A percentile compares a stretch with the other conserved stretches of the same genome.
Conservation (phyloP, 306 rosid genomes). For the Quercus rubra region DNA sequence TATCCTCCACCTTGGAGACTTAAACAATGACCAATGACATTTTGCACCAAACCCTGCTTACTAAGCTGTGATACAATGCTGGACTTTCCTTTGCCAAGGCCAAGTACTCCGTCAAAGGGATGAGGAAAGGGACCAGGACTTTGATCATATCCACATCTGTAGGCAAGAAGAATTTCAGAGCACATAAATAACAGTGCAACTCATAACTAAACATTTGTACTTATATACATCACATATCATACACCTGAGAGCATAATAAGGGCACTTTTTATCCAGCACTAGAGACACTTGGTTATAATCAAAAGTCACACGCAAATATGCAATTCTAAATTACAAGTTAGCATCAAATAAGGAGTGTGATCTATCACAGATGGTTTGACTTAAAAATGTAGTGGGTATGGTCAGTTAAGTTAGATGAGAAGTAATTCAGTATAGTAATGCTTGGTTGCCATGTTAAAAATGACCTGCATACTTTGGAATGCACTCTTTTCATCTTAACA, state of each 20-base stretch:
- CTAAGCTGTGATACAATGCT: conserved; percentile 76
- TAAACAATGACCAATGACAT: conserved; percentile 85
- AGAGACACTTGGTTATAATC: no score
- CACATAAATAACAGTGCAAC: not conserved
- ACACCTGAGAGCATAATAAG: not conserved
- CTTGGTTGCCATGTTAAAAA: not conserved
- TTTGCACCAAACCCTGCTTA: conserved; percentile 57
- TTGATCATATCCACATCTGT: conserved; percentile 94
- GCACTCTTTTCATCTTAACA: no score
- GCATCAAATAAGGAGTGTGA: not conserved
- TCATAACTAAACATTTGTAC: not conserved
- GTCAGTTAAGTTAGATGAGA: not conserved
- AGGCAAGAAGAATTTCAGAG: conserved; percentile 1
- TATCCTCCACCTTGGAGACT: conserved; percentile 83
- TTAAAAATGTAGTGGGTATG: not conserved
- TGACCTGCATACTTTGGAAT: not conserved
- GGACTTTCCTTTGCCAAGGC: conserved; percentile 83
- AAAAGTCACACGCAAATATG: no score
- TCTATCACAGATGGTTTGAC: not conserved
- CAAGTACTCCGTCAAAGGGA: conserved; percentile 82
- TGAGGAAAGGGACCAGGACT: conserved; percentile 54
- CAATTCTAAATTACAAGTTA: not conserved
- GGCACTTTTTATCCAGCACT: no score
- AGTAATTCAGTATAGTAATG: not conserved
- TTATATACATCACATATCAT: not conserved